phyloP scores from a whole-genome alignment of 495 filamentous ascomycete genomes.

The Penicillium salamii region DNA sequence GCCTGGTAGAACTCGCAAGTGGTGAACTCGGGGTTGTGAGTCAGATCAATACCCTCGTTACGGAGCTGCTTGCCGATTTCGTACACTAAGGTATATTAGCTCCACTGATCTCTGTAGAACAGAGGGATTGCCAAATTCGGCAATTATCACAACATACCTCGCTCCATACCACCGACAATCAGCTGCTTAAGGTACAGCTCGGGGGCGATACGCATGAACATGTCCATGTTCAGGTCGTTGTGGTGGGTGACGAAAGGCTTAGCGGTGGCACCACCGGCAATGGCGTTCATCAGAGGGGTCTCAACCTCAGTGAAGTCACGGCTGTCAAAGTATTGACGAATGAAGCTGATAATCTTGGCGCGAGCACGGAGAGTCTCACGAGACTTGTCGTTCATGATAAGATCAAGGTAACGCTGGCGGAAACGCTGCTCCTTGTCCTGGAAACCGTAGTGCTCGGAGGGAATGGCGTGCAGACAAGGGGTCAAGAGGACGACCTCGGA shows the following conservation, averaged over 20 bases:
- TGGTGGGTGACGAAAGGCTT: conserved; percentile 94
- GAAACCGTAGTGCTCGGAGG: conserved; percentile 87
- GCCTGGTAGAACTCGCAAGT: conserved; percentile 97
- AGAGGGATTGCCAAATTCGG: too few relatives aligned
- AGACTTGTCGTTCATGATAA: conserved; percentile 89
- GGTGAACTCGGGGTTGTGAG: conserved; percentile 99
- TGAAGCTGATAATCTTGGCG: conserved; percentile 78
- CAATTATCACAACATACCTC: conserved; percentile 1
- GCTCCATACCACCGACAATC: conserved; percentile 87
- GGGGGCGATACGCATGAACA: conserved; percentile 93
- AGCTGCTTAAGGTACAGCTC: conserved; percentile 96
- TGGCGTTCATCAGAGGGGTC: conserved; percentile 96
- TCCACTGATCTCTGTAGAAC: too few relatives aligned
- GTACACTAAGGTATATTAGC: conserved; percentile 60
- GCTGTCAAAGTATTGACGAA: conserved; percentile 82
- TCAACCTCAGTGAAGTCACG: conserved; percentile 91
- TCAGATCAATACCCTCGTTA: conserved; percentile 94
- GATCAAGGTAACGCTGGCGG: conserved; percentile 87
- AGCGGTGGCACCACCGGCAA: conserved; percentile 93
- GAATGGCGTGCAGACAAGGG: conserved; percentile 91
- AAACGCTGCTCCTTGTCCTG: conserved; percentile 91
- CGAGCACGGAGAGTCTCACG: conserved; percentile 79
- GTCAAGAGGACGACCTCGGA: conserved; percentile 78
- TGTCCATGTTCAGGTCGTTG: conserved; percentile 88
- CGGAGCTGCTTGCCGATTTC: conserved; percentile 90